Evolutionary conservation across 2,329 filamentous ascomycete genomes (phyloP), one percentile per base, ranked within the genome.

Genomic region (Cercospora sojina): DNA sequence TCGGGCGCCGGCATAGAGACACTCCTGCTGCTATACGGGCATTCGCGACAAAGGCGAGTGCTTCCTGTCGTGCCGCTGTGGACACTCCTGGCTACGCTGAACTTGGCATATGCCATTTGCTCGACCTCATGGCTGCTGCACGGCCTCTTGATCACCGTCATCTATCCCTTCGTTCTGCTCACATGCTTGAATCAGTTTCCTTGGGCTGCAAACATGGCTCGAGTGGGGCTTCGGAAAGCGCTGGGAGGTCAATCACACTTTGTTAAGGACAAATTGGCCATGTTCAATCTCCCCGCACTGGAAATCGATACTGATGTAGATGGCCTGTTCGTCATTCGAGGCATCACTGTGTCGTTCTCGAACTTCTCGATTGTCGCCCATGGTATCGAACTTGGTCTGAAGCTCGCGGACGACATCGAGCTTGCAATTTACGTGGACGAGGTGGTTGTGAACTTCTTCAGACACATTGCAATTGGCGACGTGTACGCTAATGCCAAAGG

Each of bases 401-500:
- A 83, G 69, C 72, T 85, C 4, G 79, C 80, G 6, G 80, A 84
- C 51, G 84, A 85, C 57, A 82, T 85, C 65, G 84, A 86, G 71
- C 72, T 86, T 13, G 82, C 83, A 0, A 81, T 86, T 55, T 81
- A 82, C 65, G 79, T 78, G 2, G 83, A 86, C 58, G 79, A 82
- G 64, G 82, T 85, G 1, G 78, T 75, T 5, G 79, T 86, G 20
- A 76, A 75, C 2, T 74, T 86, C 0, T 84, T 86, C 68, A 76
- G 84, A 43, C 76, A 79, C 5, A 83, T 86, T 35, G 79, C 82
- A n/a, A 79, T 86, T 35, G 81, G 81, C 4, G 82, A 86, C 67
- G 82, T 85, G 10, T 86, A 82, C 71, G 82, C 80, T n/a, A 85
- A 85, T 71, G 73, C 85, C 57, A 86, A 86, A 72, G 83, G 83